Evolutionary conservation across 1,284 basidiomycete genomes (phyloP), one percentile per base, ranked within the genome.

Genomic region (Moesziomyces aphidis): DNA sequence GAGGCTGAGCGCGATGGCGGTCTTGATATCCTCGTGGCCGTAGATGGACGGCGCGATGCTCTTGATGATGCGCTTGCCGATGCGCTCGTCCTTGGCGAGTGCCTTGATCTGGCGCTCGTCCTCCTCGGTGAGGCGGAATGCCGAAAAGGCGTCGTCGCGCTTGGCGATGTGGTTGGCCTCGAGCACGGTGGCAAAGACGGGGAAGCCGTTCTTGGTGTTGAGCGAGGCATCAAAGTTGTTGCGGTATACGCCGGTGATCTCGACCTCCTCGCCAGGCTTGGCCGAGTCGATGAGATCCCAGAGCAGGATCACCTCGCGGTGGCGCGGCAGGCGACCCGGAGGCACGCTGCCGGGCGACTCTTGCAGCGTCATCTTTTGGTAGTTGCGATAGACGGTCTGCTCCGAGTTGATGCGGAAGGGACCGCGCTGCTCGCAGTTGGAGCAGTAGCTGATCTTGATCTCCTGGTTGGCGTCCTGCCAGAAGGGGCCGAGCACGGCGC

Each of bases 151-250:
- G 77, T 89, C 89, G 85, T 98, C 95, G 85, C 97, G 96, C 88
- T 97, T 98, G 87, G 95, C 95, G 48, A 84, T 77, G 68, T 84
- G 86, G 85, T 99, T 99, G 19, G 96, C 96, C 85, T 99, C 96
- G 69, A 99, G 91, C 61, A 99, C 90, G 7, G 96, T 99, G 4
- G 95, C 95, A 87, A 99, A 99, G 45, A 99, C 97, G 0, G 96
- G 96, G 87, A 99, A 99, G 24, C 96, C 97, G 79, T 99, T 98
- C 87, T 98, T 99, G 50, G 94, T 91, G 86, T 99, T 99, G 78
- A 99, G 89, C 1, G 95, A 93, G 5, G 95, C 95, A 83, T 99
- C 96, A 79, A 98, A 99, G 86, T 99, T 99, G 87, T 99, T 99
- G 76, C 95, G 90, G 86, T 99, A 99, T 77, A 98, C 91, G 63